Percentiles rank a stretch among this genome's conserved stretches.
These are phyloP conservation scores for Trichoderma semiorbis DNA, from an alignment of 2,329 filamentous ascomycete species.

Conservation along the genomic window DNA sequence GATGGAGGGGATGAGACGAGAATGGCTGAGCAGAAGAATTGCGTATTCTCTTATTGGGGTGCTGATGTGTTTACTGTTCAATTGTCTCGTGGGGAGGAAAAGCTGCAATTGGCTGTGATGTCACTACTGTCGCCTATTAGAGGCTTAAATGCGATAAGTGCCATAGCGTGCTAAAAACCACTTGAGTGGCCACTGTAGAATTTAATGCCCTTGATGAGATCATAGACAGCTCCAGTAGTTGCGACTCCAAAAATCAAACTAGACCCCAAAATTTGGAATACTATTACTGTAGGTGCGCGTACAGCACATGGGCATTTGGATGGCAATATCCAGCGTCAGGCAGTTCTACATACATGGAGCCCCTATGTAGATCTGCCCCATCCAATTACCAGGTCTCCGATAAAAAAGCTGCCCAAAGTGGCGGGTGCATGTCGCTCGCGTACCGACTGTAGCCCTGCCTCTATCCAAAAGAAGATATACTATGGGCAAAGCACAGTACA, in stretches of 20 bases:
- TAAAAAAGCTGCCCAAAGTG: not conserved
- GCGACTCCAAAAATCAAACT: not conserved
- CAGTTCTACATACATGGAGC: not conserved
- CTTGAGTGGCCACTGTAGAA: not conserved
- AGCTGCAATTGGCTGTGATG: slow-evolving; percentile 8
- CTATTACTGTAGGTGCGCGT: not conserved
- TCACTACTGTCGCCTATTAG: not conserved
- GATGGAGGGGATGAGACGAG: not conserved
- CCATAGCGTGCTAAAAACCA: not conserved
- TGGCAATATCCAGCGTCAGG: not conserved
- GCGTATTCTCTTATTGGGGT: not conserved
- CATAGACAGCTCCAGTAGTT: not conserved
- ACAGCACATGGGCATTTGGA: not conserved
- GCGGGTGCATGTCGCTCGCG: not conserved
- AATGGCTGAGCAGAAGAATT: not conserved
- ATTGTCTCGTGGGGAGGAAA: not conserved
- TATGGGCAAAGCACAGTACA: not conserved
- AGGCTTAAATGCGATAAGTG: not conserved
- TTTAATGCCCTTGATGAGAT: not conserved
- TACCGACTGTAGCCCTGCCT: not conserved
- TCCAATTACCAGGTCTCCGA: not conserved
- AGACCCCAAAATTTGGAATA: not conserved
- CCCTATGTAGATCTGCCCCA: not conserved
- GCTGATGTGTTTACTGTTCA: not conserved
- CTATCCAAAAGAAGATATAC: not conserved